Evolutionary conservation across 495 filamentous ascomycete species (phyloP), one percentile per base, ranked within the genome.

Genomic region (Trichoderma orchidacearum): DNA sequence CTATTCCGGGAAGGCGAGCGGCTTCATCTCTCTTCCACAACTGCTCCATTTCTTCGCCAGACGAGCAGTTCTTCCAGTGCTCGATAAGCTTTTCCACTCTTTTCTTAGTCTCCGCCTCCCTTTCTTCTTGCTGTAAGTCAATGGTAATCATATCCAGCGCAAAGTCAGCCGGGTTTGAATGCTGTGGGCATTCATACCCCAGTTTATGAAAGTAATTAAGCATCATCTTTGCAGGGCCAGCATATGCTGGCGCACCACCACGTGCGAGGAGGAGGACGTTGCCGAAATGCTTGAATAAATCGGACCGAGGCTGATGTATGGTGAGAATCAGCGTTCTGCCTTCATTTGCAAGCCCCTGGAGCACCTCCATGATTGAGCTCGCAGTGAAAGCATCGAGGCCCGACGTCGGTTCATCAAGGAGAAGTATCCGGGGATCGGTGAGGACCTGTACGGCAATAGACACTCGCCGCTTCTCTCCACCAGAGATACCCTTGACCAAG

Each of bases 351-450:
- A 90, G 66, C 3, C 76, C 79, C 31, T 78, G 74, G 6, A 90
- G 71, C 7, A 89, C 84, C 59, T 84, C 80, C 53, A 90, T 79
- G 41, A 90, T 87, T 3, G 85, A 89, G 41, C 76, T 79, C 17
- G 86, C 85, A 3, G 85, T 87, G 59, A 87, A 89, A 1, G 85
- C 84, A 66, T 90, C 86, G 2, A 90, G 70, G 0, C 86, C 86
- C 28, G 83, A 86, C 0, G 85, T 89, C 25, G 86, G 86, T 59
- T 90, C 86, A 62, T 90, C 86, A 1, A 89, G 71, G 12, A 89
- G 64, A 12, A 90, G 66, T 6, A 89, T 77, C 30, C 78, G 76
- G 2, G 86, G 86, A 50, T 87, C 84, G 3, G 84, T 87, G 28
- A 89, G 72, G 55, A 89, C 81, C 59, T 90, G 86, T 7, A 87